Percentiles rank a stretch among this genome's conserved stretches.
Conservation (phyloP, 2,329 filamentous ascomycete genomes). For the Sporothrix phasma region DNA sequence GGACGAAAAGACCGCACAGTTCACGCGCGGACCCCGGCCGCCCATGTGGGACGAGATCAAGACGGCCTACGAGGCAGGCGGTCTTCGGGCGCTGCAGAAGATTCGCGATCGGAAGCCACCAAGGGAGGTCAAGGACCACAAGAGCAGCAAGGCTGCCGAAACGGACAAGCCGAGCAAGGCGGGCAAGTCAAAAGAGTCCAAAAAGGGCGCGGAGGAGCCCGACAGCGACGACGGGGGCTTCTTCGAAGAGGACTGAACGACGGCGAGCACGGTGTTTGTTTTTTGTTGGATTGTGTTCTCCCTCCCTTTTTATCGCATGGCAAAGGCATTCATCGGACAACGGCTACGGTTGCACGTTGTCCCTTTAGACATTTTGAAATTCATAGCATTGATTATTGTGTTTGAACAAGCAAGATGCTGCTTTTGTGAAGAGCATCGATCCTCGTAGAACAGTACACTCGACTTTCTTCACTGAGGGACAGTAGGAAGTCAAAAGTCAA, state of each 20-base stretch:
- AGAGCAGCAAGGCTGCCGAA: neutral
- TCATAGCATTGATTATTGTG: conserved; percentile 2
- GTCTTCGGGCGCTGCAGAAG: conserved; percentile 39
- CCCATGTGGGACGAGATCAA: conserved; percentile 62
- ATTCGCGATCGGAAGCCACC: conserved; percentile 42
- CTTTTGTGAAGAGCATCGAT: neutral
- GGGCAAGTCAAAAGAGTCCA: neutral
- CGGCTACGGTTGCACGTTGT: no score
- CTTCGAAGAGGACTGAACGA: conserved; percentile 36
- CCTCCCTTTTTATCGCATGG: neutral
- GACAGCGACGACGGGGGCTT: conserved; percentile 39
- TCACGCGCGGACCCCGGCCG: conserved; percentile 38
- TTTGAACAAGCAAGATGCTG: neutral
- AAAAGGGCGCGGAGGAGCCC: neutral
- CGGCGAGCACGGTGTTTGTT: neutral
- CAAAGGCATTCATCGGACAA: neutral
- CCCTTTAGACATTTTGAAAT: neutral
- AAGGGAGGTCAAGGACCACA: conserved; percentile 16
- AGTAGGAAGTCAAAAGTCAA: no score
- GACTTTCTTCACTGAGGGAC: no score
- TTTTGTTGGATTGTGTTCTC: neutral
- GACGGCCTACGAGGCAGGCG: conserved; percentile 51
- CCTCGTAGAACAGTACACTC: neutral
- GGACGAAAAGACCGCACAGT: conserved; percentile 31
- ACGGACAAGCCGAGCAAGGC: conserved; percentile 9